phyloP scores from a whole-genome alignment of 2,329 filamentous ascomycete species.

The Trichophyton equinum region DNA sequence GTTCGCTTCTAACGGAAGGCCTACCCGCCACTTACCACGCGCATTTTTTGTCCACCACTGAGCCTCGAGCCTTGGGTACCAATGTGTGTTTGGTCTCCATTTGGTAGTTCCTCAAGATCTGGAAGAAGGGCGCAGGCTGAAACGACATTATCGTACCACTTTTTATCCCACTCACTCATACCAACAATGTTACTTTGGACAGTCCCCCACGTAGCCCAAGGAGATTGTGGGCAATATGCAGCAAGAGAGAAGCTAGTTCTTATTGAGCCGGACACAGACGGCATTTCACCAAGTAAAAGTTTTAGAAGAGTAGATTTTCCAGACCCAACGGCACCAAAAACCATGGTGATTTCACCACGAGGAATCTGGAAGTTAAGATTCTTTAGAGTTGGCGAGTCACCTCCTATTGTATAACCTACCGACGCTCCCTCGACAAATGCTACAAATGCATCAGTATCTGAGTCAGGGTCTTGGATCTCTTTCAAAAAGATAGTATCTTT shows the following conservation, averaged over 20 bases:
- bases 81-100: slow-evolving; percentile 50
- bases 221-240: slow-evolving; percentile 5
- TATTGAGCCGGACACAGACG: neutral
- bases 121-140: slow-evolving; percentile 50
- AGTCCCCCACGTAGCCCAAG: neutral
- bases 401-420: neutral
- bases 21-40: slow-evolving; percentile 48
- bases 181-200: slow-evolving; percentile 20
- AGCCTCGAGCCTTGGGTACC: slow-evolving; percentile 51
- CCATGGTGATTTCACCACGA: slow-evolving; percentile 5
- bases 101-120: slow-evolving; percentile 50
- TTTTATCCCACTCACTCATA: slow-evolving; percentile 49
- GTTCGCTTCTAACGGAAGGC: no score
- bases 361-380: slow-evolving; percentile 1
- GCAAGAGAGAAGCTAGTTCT: neutral
- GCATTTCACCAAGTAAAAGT: slow-evolving; percentile 4
- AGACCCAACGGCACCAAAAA: slow-evolving; percentile 11
- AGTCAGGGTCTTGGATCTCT: neutral
- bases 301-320: slow-evolving; percentile 9
- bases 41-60: slow-evolving; percentile 49
- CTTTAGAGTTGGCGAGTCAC: slow-evolving; percentile 1
- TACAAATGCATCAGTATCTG: neutral
- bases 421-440: neutral
- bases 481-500: neutral
- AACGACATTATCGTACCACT: slow-evolving; percentile 53